Evolutionary conservation across 345 rosid species (phyloP), one percentile per base, ranked within the genome.

Genomic region (Euphorbia peplus): DNA sequence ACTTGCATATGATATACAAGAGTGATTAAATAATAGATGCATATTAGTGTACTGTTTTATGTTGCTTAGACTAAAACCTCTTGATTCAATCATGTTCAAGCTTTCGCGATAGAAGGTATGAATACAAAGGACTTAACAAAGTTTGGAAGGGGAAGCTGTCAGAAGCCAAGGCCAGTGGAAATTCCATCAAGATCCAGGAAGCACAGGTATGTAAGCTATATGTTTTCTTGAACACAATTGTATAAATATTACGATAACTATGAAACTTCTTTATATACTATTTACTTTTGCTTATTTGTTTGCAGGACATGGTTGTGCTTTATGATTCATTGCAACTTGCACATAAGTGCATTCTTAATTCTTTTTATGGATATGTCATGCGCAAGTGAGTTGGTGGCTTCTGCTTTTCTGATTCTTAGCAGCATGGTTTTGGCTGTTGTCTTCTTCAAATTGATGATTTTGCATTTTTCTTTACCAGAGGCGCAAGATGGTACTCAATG

Each of bases 401-500:
- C 28, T 13, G 42, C 53, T 56, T 29, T 48, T 57, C 21, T 59
- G 62, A 63, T 67, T 56, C 39, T 18, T 12, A 52, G 42, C 62
- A 5, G 18, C 37, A 30, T 53, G 50, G 22, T 51, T 54, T 70
- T 56, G 57, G 61, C 73, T 69, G n/a, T 28, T 70, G 51, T 70
- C 48, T 25, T 73, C 37, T 65, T 71, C 64, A 7, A 67, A 70
- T 50, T 81, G 76, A 72, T 68, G 63, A 46, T 66, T 60, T 64
- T 72, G 46, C 46, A 58, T 73, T 55, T 53, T 72, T 76, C 30
- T 70, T 46, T 56, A 70, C 60, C 78, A 93, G 98, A 84, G 98
- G 98, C 76, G 98, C 98, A 76, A 89, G 98, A 81, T 91, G 98
- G 98, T 93, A 91, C 82, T 93, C 98, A 22, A 93, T 91, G 98